Conservation (phyloP, 2,329 filamentous ascomycete genomes). For the Apiospora marii region DNA sequence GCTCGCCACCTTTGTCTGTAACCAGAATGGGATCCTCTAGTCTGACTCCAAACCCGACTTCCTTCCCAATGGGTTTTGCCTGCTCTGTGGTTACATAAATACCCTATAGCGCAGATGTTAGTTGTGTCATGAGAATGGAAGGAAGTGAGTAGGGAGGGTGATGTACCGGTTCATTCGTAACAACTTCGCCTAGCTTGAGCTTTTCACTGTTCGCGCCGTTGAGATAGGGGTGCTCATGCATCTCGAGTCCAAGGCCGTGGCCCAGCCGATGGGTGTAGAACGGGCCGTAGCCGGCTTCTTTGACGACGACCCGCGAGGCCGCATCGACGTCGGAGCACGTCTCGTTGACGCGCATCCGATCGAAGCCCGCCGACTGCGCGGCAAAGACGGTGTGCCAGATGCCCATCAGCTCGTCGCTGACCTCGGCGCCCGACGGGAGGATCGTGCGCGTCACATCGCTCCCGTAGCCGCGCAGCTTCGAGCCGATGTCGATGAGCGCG, state of each 20-base stretch:
- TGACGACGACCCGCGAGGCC: conserved; percentile 37
- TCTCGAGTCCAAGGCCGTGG: conserved; percentile 40
- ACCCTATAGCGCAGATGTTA: conserved; percentile 30
- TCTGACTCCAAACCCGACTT: conserved; percentile 38
- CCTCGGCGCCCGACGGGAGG: conserved; percentile 34
- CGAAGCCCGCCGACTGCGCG: conserved; percentile 38
- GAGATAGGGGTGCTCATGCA: conserved; percentile 42
- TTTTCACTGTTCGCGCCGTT: conserved; percentile 42
- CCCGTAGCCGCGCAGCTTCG: conserved; percentile 39
- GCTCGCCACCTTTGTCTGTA: conserved; percentile 37
- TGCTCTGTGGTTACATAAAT: conserved; percentile 43
- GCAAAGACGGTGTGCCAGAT: conserved; percentile 37
- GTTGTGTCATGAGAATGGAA: neutral
- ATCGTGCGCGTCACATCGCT: conserved; percentile 42
- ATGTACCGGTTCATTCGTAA: conserved; percentile 41
- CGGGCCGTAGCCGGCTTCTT: conserved; percentile 35
- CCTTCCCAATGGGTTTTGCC: conserved; percentile 35
- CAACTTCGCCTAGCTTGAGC: conserved; percentile 37
- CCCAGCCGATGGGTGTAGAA: conserved; percentile 42
- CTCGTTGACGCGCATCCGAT: conserved; percentile 38
- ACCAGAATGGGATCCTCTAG: conserved; percentile 42
- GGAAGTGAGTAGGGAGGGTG: neutral
- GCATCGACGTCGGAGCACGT: conserved; percentile 40
- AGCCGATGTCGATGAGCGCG: conserved; percentile 41
- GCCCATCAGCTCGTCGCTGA: conserved; percentile 36